Percentiles rank a stretch among this genome's conserved stretches.
Conservation (phyloP, 139 green algal species). For the Micractinium sp. region DNA sequence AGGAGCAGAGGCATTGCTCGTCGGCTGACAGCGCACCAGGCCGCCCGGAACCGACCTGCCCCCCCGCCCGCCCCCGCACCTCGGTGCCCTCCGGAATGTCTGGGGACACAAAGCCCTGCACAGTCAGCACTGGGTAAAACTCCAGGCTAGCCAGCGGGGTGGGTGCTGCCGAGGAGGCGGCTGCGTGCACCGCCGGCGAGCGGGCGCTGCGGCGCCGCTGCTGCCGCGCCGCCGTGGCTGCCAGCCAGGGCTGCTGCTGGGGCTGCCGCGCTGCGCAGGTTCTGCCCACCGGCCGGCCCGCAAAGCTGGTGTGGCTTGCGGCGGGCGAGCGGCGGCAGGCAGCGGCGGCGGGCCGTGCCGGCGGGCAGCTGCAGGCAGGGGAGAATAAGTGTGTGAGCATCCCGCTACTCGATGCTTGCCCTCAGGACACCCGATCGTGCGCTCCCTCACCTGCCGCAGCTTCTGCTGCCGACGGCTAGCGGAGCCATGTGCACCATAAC, state of each 20-base stretch:
- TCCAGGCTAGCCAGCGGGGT: conserved; percentile 21
- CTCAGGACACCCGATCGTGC: no score
- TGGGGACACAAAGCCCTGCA: conserved; percentile 22
- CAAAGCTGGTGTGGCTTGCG: neutral
- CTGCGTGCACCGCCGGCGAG: neutral
- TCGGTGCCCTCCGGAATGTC: conserved; percentile 24
- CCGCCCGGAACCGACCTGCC: neutral
- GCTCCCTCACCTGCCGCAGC: neutral
- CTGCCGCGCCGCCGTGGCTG: neutral
- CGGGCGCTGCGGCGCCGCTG: neutral
- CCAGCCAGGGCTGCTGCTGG: neutral
- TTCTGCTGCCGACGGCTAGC: neutral
- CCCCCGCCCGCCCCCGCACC: neutral
- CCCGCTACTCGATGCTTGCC: no score
- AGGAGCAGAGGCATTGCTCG: neutral
- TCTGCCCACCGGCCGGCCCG: neutral
- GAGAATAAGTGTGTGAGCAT: neutral
- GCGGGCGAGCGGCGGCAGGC: neutral
- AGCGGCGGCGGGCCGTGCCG: neutral
- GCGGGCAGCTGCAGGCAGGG: neutral
- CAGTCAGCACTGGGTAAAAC: neutral
- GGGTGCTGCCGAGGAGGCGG: neutral
- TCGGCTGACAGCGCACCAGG: no score
- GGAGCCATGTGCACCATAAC: neutral
- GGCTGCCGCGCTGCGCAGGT: neutral